A percentile compares a stretch with the other conserved stretches of the same genome.
Conservation (phyloP, 495 filamentous ascomycete species). For the Neurospora cerealis region DNA sequence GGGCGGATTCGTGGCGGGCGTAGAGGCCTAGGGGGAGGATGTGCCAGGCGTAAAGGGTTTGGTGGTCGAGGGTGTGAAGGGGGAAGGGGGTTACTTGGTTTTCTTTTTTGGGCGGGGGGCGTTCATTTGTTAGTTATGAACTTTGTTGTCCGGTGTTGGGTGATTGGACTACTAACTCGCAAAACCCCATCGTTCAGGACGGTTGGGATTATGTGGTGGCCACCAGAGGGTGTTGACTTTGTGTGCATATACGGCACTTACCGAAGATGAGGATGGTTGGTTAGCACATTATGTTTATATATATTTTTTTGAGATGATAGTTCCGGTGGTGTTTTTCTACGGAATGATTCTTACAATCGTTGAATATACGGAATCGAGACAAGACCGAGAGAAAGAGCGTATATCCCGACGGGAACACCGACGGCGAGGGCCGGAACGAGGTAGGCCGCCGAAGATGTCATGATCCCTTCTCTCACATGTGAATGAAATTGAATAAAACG, state of each 20-base stretch:
- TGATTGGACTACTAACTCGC: conserved; percentile 44
- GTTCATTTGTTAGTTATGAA: background rate
- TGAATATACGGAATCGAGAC: conserved; percentile 43
- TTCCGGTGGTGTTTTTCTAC: background rate
- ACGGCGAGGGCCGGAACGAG: conserved; percentile 28
- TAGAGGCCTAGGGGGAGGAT: conserved; percentile 58
- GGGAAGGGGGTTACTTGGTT: conserved; percentile 63
- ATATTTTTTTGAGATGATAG: background rate
- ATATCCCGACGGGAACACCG: conserved; percentile 30
- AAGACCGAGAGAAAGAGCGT: conserved; percentile 36
- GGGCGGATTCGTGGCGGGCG: conserved; percentile 40
- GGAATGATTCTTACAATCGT: conserved; percentile 5
- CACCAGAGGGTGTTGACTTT: conserved; percentile 58
- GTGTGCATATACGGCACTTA: conserved; percentile 54
- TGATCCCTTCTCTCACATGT: background rate
- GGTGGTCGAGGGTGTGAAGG: conserved; percentile 45
- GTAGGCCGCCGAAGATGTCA: conserved; percentile 2
- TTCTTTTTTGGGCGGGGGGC: conserved; percentile 19
- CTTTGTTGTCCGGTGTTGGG: background rate
- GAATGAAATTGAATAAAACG: background rate
- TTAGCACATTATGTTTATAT: background rate
- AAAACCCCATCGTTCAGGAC: conserved; percentile 73
- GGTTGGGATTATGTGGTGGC: conserved; percentile 49
- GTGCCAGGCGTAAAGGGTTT: conserved; percentile 61
- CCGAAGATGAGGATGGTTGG: background rate